phyloP scores from a whole-genome alignment of 805 yeast species.

The Yamadazyma olivae region DNA sequence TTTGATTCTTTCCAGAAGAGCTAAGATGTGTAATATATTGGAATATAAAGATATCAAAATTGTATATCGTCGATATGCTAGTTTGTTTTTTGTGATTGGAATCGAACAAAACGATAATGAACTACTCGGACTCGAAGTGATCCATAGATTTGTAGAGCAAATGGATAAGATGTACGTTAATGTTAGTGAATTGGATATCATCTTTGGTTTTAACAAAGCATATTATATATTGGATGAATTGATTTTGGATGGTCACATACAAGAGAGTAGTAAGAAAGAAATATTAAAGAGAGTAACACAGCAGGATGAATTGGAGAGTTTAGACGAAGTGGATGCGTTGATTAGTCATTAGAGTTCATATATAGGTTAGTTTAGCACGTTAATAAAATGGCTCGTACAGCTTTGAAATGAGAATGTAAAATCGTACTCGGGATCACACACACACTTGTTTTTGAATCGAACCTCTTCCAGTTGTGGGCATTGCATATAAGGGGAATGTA shows the following conservation, averaged over 20 bases:
- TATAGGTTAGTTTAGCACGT: not conserved
- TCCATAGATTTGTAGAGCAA: slow-evolving; percentile 92
- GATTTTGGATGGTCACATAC: slow-evolving; percentile 80
- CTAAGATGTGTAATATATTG: slow-evolving; percentile 92
- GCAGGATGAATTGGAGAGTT: slow-evolving; percentile 83
- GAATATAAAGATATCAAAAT: slow-evolving; percentile 84
- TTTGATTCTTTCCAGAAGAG: slow-evolving; percentile 75
- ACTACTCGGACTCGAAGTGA: slow-evolving; percentile 74
- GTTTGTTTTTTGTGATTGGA: slow-evolving; percentile 86
- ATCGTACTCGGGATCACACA: slow-evolving; percentile 37
- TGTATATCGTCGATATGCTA: slow-evolving; percentile 90
- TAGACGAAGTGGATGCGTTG: slow-evolving; percentile 56
- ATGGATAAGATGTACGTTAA: slow-evolving; percentile 96
- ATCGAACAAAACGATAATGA: slow-evolving; percentile 84
- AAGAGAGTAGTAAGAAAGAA: slow-evolving; percentile 79
- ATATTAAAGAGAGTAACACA: slow-evolving; percentile 73
- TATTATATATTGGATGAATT: slow-evolving; percentile 90
- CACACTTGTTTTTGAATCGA: slow-evolving; percentile 26
- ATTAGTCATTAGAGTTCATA: slow-evolving; percentile 19
- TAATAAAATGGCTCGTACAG: slow-evolving; percentile 18
- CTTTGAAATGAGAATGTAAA: slow-evolving; percentile 22
- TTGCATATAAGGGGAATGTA: slow-evolving; percentile 63
- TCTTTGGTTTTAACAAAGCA: slow-evolving; percentile 92
- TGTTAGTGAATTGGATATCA: slow-evolving; percentile 94
- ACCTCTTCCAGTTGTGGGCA: slow-evolving; percentile 46